These are phyloP conservation scores for Penicillium tannophilum DNA, from an alignment of 495 filamentous ascomycete genomes.

Conservation along the genomic window DNA sequence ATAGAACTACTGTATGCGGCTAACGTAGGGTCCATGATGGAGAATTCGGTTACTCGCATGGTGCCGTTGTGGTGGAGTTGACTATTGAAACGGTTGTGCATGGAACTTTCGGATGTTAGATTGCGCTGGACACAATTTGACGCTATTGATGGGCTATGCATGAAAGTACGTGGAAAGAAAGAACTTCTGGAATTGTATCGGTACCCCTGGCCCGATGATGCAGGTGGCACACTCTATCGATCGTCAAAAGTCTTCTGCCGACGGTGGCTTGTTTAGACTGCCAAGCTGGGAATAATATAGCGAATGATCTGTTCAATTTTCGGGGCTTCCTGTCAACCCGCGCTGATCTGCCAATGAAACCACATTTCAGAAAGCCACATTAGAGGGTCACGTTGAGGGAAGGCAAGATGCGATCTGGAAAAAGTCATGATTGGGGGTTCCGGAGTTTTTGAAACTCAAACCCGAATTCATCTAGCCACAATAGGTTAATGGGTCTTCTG, in stretches of 20 bases:
- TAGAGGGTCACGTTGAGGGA: conserved; percentile 1
- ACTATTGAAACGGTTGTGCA: conserved; percentile 1
- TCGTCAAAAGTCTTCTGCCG: conserved; percentile 6
- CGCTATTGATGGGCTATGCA: conserved; percentile 1
- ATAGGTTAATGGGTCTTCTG: neutral
- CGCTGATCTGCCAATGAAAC: neutral
- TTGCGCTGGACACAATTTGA: neutral
- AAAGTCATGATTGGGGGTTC: neutral
- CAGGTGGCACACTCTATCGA: conserved; percentile 13
- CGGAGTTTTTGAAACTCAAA: neutral
- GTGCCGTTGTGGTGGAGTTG: no score
- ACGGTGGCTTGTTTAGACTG: conserved; percentile 1
- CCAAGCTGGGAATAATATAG: neutral
- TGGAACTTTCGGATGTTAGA: neutral
- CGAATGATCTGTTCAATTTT: neutral
- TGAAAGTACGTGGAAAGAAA: neutral
- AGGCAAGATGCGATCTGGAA: neutral
- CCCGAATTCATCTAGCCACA: neutral
- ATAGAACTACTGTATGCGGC: neutral
- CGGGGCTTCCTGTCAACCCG: neutral
- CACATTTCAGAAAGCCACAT: neutral
- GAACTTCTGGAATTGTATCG: neutral
- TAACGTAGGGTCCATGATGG: neutral
- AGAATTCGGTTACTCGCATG: neutral
- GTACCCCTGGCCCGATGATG: conserved; percentile 8